Evolutionary conservation across 148 eudicot genomes (phyloP), one percentile per base, ranked within the genome.

Genomic region (Cornus suecica): DNA sequence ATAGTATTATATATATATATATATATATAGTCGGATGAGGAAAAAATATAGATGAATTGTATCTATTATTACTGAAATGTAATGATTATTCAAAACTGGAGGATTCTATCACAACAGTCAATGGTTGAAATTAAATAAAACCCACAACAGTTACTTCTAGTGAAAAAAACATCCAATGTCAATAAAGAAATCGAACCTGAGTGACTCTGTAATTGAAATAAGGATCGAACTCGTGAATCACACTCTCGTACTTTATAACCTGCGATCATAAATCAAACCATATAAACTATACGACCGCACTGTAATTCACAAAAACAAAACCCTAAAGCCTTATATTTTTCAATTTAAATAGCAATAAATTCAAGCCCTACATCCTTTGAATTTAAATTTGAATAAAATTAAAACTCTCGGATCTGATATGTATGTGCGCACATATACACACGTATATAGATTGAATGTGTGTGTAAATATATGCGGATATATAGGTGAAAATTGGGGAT

Each of bases 191-290:
- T 67, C 72, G 67, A 71, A 93, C 98, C 96, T 93, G 98, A 71
- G 98, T 93, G 74, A 93, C 98, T 72, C 98, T 87, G 78, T 91
- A 93, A 75, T 93, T 93, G 86, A 93, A 91, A 74, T 93, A 93
- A 48, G 98, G 96, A 89, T 93, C 98, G 70, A 93, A 93, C 80
- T 93, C 98, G 61, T 93, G 98, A 84, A 93, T 93, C 2, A 93
- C 98, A 73, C 98, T 93, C 86, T 91, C 98, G 71, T 93, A 93
- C 81, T 91, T 93, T 67, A 93, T 93, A 26, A 91, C 98, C 98
- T 93, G 90, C 71, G 74, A 52, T 42, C 23, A 48, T 27, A 45
- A 64, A 58, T 58, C 62, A 54, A 63, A 2, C 31, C 31, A 30
- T 2, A 52, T 18, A 37, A 37, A 67, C 30, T 51, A 42, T 52